Base-by-base conservation (phyloP, 805 yeast species). In the Zygosaccharomyces rouxii region DNA sequence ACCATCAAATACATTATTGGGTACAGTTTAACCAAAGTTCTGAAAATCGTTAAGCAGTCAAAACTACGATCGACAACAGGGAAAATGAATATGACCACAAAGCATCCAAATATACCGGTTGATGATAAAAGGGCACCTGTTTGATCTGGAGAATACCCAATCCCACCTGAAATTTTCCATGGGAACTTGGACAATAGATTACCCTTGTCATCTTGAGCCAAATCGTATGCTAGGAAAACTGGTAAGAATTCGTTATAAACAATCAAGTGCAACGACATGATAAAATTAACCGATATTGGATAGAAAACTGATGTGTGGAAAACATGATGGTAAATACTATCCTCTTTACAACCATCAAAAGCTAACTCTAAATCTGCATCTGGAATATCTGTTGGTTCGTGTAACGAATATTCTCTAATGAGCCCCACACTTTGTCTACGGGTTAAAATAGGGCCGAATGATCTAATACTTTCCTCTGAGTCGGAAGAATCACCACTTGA, bases 241-340 rank as follows among this genome's bases (percentile, higher is more conserved):
- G 86, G 85, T 38, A 80, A 57, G 46, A 81, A 76, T 59, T 80
- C 84, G 29, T 74, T 72, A 57, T 67, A 77, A 4, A 77, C 79
- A 13, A 76, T 65, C 10, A 67, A 58, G 57, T 77, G 81, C 42
- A 78, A 69, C n/a, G 79, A 67, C 54, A 74, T 59, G 21, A 71
- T 57, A 44, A 77, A 72, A 56, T 61, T 73, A 60, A 62, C 73
- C 49, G 61, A 60, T 10, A 67, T 64, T 7, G 71, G 71, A 40
- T 67, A 67, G 43, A 67, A 62, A 10, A 63, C 66, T 18, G 63
- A 59, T 21, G 69, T 64, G 10, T 60, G 60, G 7, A 66, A 52
- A 13, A 68, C 52, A 44, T 56, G 62, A 35, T 56, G 62, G 22
- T 59, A 56, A 5, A 55, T 51, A 35, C 55, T 53, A 22, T 48